Conservation (phyloP, 257 asterid species). For the Scutellaria barbata region DNA sequence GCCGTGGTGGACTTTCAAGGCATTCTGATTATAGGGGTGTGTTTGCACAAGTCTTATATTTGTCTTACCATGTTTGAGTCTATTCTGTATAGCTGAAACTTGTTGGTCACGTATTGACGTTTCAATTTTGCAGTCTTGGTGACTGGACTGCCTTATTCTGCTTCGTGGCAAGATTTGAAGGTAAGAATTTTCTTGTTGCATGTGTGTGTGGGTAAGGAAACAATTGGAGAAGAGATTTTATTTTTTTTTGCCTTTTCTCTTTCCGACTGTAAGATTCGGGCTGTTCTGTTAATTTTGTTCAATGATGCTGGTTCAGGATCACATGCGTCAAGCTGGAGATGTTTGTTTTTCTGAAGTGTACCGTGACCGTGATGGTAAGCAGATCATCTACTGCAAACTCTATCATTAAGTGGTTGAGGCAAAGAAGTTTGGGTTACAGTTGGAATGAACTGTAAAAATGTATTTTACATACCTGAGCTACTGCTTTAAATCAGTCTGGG, state of each 20-base stretch:
- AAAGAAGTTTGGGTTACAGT: not conserved
- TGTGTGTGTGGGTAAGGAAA: not conserved
- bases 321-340: conserved; percentile 95
- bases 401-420: not conserved
- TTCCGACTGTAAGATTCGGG: not conserved
- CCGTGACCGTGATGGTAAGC: conserved; percentile 7
- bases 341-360: conserved; percentile 65
- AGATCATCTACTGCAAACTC: not conserved
- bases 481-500: no score
- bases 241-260: not conserved
- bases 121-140: conserved; percentile 62
- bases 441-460: not conserved
- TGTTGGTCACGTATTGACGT: not conserved
- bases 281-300: not conserved
- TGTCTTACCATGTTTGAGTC: conserved; percentile 1
- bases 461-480: not conserved
- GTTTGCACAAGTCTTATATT: conserved; percentile 13
- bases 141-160: conserved; percentile 88
- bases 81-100: not conserved
- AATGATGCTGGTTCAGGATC: conserved; percentile 56
- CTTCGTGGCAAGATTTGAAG: conserved; percentile 96
- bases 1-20: conserved; percentile 67
- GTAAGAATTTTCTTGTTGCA: conserved; percentile 41
- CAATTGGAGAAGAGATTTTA: not conserved
- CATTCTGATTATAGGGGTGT: conserved; percentile 81